Percentiles rank a stretch among this genome's conserved stretches.
Conservation (phyloP, 768 basidiomycete genomes). For the Tricholoma sp. region DNA sequence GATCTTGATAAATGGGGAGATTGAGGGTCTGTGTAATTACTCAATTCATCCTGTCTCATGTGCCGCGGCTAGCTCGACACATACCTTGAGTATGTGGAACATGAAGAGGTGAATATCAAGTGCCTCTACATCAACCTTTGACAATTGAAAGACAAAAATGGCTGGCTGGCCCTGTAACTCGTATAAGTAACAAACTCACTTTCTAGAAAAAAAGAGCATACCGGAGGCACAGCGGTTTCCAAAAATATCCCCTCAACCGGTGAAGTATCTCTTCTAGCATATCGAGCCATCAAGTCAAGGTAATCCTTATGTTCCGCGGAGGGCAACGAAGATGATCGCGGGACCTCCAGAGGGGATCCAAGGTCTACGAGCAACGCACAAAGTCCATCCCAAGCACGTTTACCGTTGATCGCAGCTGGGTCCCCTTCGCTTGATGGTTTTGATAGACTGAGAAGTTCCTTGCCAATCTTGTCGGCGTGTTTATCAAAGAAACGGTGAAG, state of each 20-base stretch:
- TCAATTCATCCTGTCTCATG: neutral
- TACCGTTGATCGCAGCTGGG: constrained; percentile 53
- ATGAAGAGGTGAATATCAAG: constrained; percentile 75
- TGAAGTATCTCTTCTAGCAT: constrained; percentile 53
- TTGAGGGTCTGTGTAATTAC: constrained; percentile 41
- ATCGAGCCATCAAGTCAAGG: constrained; percentile 61
- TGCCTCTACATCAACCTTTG: constrained; percentile 72
- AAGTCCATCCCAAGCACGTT: constrained; percentile 79
- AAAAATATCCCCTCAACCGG: constrained; percentile 65
- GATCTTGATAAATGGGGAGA: constrained; percentile 40
- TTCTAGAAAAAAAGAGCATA: constrained; percentile 19
- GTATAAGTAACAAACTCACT: neutral
- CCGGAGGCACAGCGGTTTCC: constrained; percentile 42
- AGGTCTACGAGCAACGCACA: constrained; percentile 79
- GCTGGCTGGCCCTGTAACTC: constrained; percentile 37
- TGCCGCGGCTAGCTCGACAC: constrained; percentile 6
- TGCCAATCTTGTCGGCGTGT: constrained; percentile 83
- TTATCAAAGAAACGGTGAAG: constrained; percentile 81
- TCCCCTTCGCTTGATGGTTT: constrained; percentile 56
- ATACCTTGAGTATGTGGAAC: constrained; percentile 72
- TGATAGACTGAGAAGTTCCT: constrained; percentile 72
- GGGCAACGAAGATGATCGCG: constrained; percentile 45
- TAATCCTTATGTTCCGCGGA: constrained; percentile 59
- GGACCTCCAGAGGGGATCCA: constrained; percentile 62
- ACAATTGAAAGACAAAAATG: constrained; percentile 59